These are phyloP conservation scores for Saprolegnia diclina DNA, from an alignment of 352 stramenopile genomes.

Conservation along the genomic window DNA sequence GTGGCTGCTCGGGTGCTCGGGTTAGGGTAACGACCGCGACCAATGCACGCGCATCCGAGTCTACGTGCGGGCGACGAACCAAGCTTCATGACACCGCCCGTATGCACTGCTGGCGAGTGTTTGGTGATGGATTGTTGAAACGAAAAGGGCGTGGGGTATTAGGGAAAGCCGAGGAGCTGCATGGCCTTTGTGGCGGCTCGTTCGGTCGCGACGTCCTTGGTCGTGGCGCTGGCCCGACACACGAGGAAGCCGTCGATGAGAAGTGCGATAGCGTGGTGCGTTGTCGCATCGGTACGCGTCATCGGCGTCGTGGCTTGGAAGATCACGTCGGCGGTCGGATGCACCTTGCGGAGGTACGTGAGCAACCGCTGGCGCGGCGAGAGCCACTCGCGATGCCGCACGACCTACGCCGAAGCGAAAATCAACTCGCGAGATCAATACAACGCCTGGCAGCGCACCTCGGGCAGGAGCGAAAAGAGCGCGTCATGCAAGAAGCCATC, in stretches of 20 bases:
- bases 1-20: no score
- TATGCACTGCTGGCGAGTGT: no score
- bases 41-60: no score
- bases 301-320: slow-evolving; percentile 30
- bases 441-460: slow-evolving; percentile 7
- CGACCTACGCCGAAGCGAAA: slow-evolving; percentile 33
- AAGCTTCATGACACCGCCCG: no score
- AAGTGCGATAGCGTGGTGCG: slow-evolving; percentile 51
- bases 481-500: slow-evolving; percentile 53
- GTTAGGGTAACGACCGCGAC: no score
- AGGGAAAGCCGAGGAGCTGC: slow-evolving; percentile 50
- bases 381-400: slow-evolving; percentile 78
- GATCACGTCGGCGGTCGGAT: slow-evolving; percentile 22
- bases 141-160: background rate
- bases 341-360: slow-evolving; percentile 60
- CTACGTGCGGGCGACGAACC: no score
- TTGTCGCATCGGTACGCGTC: slow-evolving; percentile 29
- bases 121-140: no score
- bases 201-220: slow-evolving; percentile 64
- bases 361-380: slow-evolving; percentile 62
- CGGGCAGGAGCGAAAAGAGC: slow-evolving; percentile 66
- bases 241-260: slow-evolving; percentile 63
- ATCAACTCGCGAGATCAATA: no score
- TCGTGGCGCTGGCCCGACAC: slow-evolving; percentile 43
- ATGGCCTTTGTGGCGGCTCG: slow-evolving; percentile 59